These are phyloP conservation scores for Dactylonectria macrodidyma DNA, from an alignment of 2,329 filamentous ascomycete species.

Conservation along the genomic window DNA sequence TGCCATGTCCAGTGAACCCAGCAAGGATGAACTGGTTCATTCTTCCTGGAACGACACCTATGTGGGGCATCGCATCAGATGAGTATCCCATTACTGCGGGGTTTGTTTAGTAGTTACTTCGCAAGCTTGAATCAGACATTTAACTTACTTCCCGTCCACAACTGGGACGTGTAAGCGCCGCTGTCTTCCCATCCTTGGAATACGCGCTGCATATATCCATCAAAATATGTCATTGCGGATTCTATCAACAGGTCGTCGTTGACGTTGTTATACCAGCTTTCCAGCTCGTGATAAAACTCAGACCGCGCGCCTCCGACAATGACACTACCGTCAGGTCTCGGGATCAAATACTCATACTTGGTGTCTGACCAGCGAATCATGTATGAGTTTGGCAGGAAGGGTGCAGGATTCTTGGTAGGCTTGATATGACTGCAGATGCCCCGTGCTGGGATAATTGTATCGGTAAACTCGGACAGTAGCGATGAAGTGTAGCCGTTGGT, in stretches of 20 bases:
- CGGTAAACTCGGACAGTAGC: slow-evolving; percentile 20
- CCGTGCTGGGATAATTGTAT: slow-evolving; percentile 16
- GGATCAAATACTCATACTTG: slow-evolving; percentile 25
- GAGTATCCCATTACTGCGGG: slow-evolving; percentile 59
- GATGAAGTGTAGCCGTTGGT: slow-evolving; percentile 51
- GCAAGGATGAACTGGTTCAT: slow-evolving; percentile 60
- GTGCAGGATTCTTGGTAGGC: slow-evolving; percentile 13
- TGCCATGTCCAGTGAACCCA: slow-evolving; percentile 67
- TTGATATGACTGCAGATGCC: slow-evolving; percentile 27
- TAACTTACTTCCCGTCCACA: slow-evolving; percentile 27
- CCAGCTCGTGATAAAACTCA: slow-evolving; percentile 23
- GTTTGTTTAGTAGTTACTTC: neutral
- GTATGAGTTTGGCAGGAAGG: slow-evolving; percentile 19
- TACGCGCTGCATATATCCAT: slow-evolving; percentile 28
- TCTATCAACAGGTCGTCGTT: slow-evolving; percentile 27
- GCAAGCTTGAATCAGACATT: neutral
- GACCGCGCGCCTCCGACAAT: slow-evolving; percentile 28
- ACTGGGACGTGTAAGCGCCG: slow-evolving; percentile 19
- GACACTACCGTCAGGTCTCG: slow-evolving; percentile 23
- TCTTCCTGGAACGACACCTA: slow-evolving; percentile 58
- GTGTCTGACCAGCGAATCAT: slow-evolving; percentile 27
- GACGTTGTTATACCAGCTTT: slow-evolving; percentile 27
- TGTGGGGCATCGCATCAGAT: slow-evolving; percentile 58
- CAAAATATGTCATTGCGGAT: slow-evolving; percentile 24
- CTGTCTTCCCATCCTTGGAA: slow-evolving; percentile 28